Evolutionary conservation across 2,329 filamentous ascomycete genomes (phyloP), one percentile per base, ranked within the genome.

Genomic region (Trichoderma lentiforme): DNA sequence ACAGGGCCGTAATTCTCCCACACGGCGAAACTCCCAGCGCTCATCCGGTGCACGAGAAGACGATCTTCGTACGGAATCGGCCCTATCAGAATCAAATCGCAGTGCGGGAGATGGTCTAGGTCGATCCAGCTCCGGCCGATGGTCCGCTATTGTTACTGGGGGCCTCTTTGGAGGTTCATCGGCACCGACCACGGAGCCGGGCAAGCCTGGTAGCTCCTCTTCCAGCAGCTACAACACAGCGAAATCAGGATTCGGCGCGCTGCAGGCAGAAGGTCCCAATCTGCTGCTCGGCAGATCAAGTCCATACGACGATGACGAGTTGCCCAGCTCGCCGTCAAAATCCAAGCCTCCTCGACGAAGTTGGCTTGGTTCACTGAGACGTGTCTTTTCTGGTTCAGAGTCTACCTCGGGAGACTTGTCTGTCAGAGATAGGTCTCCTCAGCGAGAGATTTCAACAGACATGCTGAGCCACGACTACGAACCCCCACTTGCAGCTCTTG

Each of bases 351-450:
- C 85, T 56, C 81, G 85, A 4, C 82, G 86, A n/a, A 87, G 87
- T 28, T 93, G 91, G 90, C 83, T 94, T 12, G 91, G 91, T 26
- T 92, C 89, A 62, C 80, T 94, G 24, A 86, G 88, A 21, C 86
- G 91, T 47, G 90, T 91, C 12, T 88, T 93, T 57, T 81, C 80
- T 65, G 85, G 82, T 53, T 86, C 86, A 6, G 79, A 81, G 61
- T 79, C 81, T 9, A 76, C 76, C 30, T 77, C 78, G 18, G 76
- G 76, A 28, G 75, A 71, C 14, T 77, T 75, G 3, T 77, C 76
- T 26, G 18, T 26, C 12, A 75, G 72, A 5, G 79, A 81, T 36
- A 76, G 76, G n/a, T 78, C 78, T 60, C 73, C 78, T 6, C 73
- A 78, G 36, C 77, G 79, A 11, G 80, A 77, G 66, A 70, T 70